A percentile compares a stretch with the other conserved stretches of the same genome.
Evolutionary conservation across 2,329 filamentous ascomycete species (phyloP).

Genomic region (Colletotrichum acutatum): DNA sequence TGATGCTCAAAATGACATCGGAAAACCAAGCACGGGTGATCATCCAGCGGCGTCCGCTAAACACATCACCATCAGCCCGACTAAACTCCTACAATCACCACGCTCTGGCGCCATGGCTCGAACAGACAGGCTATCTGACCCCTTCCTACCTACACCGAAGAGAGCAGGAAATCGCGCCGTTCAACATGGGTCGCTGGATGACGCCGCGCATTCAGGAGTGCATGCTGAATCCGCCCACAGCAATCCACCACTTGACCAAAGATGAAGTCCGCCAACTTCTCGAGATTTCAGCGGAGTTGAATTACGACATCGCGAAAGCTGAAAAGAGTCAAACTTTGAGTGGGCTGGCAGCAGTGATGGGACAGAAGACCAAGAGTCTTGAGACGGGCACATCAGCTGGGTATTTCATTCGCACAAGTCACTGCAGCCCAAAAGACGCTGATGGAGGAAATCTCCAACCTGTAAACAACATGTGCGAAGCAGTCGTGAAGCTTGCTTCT

Average conservation of each 20-base stretch:
- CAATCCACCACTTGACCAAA: background rate
- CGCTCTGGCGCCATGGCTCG: background rate
- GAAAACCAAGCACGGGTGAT: accelerated
- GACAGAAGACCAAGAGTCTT: accelerated
- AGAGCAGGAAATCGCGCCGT: background rate
- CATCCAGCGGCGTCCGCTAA: background rate
- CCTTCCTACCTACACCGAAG: background rate
- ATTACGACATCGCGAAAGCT: background rate
- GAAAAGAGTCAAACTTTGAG: background rate
- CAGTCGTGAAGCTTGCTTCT: too few species aligned
- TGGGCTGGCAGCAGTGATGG: background rate
- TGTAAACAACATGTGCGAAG: too few species aligned
- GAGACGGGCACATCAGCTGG: accelerated
- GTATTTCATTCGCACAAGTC: background rate
- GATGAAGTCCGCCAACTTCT: background rate
- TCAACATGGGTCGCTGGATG: background rate
- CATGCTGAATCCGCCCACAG: background rate
- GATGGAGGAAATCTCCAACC: too few species aligned
- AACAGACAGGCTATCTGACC: background rate
- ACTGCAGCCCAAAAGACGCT: background rate
- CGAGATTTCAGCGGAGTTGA: background rate
- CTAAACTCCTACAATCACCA: background rate
- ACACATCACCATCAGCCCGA: background rate
- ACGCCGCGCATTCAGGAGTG: background rate
- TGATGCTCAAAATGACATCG: background rate